These are phyloP conservation scores for Fusarium humuli DNA, from an alignment of 2,329 filamentous ascomycete genomes.

Conservation along the genomic window DNA sequence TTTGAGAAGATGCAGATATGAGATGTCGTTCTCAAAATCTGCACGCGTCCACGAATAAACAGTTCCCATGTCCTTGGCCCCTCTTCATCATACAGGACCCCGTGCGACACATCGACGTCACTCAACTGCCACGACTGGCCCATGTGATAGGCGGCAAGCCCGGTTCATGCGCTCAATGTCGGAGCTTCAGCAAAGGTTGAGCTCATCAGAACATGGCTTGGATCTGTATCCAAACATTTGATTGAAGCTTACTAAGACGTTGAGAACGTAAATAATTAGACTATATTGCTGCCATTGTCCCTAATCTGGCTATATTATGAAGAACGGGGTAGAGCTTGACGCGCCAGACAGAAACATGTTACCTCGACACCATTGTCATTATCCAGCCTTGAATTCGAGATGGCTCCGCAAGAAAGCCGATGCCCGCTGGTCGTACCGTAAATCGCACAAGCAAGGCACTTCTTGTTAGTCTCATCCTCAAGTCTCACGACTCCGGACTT, in stretches of 20 bases:
- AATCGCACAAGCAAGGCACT: constrained; percentile 15
- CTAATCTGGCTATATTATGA: background rate
- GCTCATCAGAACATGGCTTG: background rate
- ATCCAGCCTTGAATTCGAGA: background rate
- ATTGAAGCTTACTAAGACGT: background rate
- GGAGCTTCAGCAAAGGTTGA: constrained; percentile 16
- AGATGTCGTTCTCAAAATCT: constrained; percentile 7
- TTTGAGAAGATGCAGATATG: constrained; percentile 9
- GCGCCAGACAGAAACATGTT: background rate
- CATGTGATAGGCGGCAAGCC: constrained; percentile 42
- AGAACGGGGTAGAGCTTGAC: background rate
- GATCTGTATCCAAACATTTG: background rate
- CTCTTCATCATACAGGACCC: constrained; percentile 9
- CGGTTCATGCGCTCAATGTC: constrained; percentile 21
- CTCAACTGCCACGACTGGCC: constrained; percentile 20
- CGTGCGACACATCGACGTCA: constrained; percentile 37
- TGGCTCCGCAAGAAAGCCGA: constrained; percentile 12
- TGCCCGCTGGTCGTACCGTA: background rate
- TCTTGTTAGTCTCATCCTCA: background rate
- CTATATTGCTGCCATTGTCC: background rate
- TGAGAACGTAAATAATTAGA: background rate
- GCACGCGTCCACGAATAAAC: constrained; percentile 9
- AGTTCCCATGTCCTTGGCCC: constrained; percentile 7
- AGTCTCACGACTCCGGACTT: constrained; percentile 29
- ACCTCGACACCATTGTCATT: background rate